These are phyloP conservation scores for Hansenula sp. DNA, from an alignment of 1,139 yeast species.

Conservation along the genomic window DNA sequence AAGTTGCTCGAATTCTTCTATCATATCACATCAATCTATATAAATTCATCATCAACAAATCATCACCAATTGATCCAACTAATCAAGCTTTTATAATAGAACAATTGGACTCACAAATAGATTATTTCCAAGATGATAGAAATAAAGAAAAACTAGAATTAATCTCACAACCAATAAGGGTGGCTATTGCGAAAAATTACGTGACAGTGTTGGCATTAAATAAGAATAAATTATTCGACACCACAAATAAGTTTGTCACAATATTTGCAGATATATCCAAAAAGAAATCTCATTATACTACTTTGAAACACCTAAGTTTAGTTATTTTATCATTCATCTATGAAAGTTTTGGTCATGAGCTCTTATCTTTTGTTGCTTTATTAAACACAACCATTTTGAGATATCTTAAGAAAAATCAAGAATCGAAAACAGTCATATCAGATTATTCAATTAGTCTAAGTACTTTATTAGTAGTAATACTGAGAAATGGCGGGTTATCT, in stretches of 20 bases:
- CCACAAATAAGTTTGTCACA: conserved; percentile 20
- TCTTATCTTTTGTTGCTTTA: conserved; percentile 28
- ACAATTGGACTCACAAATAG: conserved; percentile 15
- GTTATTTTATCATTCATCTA: conserved; percentile 21
- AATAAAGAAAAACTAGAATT: conserved; percentile 9
- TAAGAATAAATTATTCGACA: conserved; percentile 18
- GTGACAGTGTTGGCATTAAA: conserved; percentile 14
- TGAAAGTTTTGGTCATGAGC: conserved; percentile 27
- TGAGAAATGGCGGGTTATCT: conserved; percentile 20
- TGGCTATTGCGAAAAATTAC: conserved; percentile 19
- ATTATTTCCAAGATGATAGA: conserved; percentile 18
- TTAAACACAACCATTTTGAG: conserved; percentile 25
- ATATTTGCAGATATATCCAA: conserved; percentile 13
- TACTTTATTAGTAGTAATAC: conserved; percentile 12
- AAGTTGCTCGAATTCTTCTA: background rate
- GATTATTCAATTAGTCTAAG: conserved; percentile 11
- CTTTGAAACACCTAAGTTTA: conserved; percentile 12
- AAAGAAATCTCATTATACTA: conserved; percentile 7
- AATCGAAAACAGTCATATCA: background rate
- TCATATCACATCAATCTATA: conserved; percentile 4
- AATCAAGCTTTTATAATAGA: conserved; percentile 1
- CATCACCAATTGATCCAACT: conserved; percentile 1
- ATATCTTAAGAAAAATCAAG: conserved; percentile 25
- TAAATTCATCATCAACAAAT: conserved; percentile 5
- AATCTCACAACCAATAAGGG: conserved; percentile 13